Conservation (phyloP, 495 filamentous ascomycete species). For the Usnea hakonensis region DNA sequence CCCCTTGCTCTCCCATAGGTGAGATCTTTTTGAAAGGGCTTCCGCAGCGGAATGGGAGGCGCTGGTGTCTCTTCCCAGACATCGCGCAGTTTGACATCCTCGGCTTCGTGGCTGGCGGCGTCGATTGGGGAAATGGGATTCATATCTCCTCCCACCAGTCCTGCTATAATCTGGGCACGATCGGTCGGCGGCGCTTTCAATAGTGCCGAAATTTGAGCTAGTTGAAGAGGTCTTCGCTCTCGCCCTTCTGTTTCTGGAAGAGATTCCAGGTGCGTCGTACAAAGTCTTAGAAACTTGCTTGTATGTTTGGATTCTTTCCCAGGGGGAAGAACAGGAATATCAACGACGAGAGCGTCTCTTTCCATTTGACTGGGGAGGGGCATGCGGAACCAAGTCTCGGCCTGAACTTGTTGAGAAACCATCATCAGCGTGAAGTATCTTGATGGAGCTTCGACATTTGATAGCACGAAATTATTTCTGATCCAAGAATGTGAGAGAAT, state of each 20-base stretch:
- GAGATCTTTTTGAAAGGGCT: constrained; percentile 4
- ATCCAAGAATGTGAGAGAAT: constrained; percentile 18
- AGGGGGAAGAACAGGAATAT: neutral
- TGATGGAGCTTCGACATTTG: constrained; percentile 11
- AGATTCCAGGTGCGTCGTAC: constrained; percentile 20
- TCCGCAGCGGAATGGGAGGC: constrained; percentile 1
- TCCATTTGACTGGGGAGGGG: neutral
- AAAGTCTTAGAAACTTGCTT: constrained; percentile 15
- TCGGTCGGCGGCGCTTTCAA: constrained; percentile 12
- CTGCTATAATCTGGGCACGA: constrained; percentile 12
- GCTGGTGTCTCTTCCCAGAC: constrained; percentile 19
- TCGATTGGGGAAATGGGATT: constrained; percentile 14
- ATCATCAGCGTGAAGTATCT: constrained; percentile 6
- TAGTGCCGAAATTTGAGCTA: constrained; percentile 15
- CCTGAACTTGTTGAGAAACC: constrained; percentile 41
- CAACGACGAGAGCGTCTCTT: constrained; percentile 1
- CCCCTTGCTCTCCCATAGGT: constrained; percentile 17
- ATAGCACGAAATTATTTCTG: constrained; percentile 16
- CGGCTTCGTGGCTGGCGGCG: constrained; percentile 1
- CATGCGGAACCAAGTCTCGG: constrained; percentile 56
- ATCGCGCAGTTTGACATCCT: constrained; percentile 17
- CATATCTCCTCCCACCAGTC: constrained; percentile 21
- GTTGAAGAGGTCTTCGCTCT: constrained; percentile 4
- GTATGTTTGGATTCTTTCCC: neutral
- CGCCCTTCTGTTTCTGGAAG: neutral